These are phyloP conservation scores for Eucalyptus camaldulensis DNA, from an alignment of 345 rosid genomes.

Conservation along the genomic window DNA sequence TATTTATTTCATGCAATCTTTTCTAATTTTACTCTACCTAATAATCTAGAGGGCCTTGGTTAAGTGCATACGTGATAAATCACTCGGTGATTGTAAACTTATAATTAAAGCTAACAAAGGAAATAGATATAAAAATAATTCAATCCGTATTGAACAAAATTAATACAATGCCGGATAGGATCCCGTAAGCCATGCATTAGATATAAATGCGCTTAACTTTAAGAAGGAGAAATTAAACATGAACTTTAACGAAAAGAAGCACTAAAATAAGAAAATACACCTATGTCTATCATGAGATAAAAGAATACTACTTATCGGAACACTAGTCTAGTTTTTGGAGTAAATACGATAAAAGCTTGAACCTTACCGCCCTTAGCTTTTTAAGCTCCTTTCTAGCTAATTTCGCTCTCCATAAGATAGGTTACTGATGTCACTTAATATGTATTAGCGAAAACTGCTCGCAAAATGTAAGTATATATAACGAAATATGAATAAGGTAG, in stretches of 20 bases:
- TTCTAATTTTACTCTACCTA: not conserved
- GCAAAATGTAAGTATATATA: too few relatives aligned
- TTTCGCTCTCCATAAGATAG: slow-evolving; percentile 51
- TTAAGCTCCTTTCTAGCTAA: slow-evolving; percentile 90
- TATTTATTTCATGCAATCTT: not conserved
- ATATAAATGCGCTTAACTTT: not conserved
- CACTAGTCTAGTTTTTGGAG: not conserved
- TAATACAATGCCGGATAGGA: not conserved
- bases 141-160: not conserved
- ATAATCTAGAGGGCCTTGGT: not conserved
- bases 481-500: too few relatives aligned
- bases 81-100: not conserved
- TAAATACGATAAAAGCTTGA: not conserved
- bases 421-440: too few relatives aligned
- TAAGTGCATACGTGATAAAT: not conserved
- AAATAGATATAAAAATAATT: not conserved
- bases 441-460: too few relatives aligned
- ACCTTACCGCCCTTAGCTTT: slow-evolving; percentile 67
- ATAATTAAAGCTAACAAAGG: not conserved
- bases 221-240: not conserved
- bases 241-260: not conserved
- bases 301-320: not conserved
- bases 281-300: not conserved
- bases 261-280: not conserved
- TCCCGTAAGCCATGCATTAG: not conserved